Evolutionary conservation across 768 basidiomycete species (phyloP).

Genomic region (Kockovaella imperatae): DNA sequence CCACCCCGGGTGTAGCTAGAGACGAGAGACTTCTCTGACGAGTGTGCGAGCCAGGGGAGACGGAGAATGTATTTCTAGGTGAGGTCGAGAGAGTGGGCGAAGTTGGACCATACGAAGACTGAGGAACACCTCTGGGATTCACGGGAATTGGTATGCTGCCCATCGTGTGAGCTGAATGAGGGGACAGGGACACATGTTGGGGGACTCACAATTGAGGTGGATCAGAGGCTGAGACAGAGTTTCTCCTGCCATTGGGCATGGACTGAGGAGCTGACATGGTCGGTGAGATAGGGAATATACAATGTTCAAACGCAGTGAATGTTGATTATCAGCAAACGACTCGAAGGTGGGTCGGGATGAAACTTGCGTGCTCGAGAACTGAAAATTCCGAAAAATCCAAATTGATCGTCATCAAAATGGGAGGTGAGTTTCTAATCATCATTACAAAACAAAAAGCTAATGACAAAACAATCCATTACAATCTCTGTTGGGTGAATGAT

Average conservation of each 20-base stretch:
- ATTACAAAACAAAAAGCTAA: too few relatives aligned
- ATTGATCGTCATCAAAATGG: too few relatives aligned
- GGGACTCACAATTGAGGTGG: conserved; percentile 40
- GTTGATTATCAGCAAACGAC: conserved; percentile 1
- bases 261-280: conserved; percentile 18
- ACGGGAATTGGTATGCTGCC: conserved; percentile 44
- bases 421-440: too few relatives aligned
- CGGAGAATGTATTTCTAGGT: conserved; percentile 22
- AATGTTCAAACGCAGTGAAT: background rate
- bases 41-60: conserved; percentile 12
- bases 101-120: conserved; percentile 31
- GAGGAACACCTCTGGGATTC: conserved; percentile 37
- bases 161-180: background rate
- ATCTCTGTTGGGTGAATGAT: too few relatives aligned
- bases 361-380: too few relatives aligned
- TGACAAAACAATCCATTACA: too few relatives aligned
- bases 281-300: background rate
- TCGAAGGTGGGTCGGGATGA: too few relatives aligned
- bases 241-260: conserved; percentile 26
- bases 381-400: too few relatives aligned
- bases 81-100: conserved; percentile 25
- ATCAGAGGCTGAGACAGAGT: conserved; percentile 43
- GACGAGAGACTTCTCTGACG: conserved; percentile 1
- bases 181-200: background rate
- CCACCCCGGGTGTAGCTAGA: conserved; percentile 11